Evolutionary conservation across 2,329 filamentous ascomycete genomes (phyloP).

Genomic region (Stagonosporopsis cucurbitacearum): DNA sequence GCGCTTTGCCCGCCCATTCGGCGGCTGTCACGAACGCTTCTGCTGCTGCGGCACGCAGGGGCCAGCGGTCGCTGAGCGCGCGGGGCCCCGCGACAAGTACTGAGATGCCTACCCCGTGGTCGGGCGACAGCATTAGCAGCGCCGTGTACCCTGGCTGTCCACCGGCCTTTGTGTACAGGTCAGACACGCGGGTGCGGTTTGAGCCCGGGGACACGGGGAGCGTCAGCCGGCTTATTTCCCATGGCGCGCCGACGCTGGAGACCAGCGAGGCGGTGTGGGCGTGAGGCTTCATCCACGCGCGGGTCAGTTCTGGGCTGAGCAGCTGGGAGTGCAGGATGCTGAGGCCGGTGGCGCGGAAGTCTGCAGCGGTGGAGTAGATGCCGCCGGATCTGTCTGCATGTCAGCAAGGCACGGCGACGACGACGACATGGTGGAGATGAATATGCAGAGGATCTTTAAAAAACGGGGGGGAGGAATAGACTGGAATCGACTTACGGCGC

Average conservation of each 20-base stretch:
- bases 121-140: neutral
- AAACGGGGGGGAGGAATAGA: no score
- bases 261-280: neutral
- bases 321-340: neutral
- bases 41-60: neutral
- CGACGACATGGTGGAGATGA: no score
- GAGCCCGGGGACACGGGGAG: neutral
- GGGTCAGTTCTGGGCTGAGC: neutral
- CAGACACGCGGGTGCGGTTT: neutral
- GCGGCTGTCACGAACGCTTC: neutral
- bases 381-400: neutral
- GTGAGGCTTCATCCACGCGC: neutral
- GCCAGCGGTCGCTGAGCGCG: neutral
- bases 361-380: neutral
- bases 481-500: neutral
- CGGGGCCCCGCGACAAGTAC: neutral
- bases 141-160: neutral
- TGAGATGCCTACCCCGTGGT: neutral
- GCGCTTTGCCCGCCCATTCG: neutral
- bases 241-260: neutral
- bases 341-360: neutral
- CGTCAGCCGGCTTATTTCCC: neutral
- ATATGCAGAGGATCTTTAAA: no score
- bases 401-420: no score
- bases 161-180: neutral